Base-by-base conservation (phyloP, 805 yeast genomes). In the Saccharomycopsis malanga region DNA sequence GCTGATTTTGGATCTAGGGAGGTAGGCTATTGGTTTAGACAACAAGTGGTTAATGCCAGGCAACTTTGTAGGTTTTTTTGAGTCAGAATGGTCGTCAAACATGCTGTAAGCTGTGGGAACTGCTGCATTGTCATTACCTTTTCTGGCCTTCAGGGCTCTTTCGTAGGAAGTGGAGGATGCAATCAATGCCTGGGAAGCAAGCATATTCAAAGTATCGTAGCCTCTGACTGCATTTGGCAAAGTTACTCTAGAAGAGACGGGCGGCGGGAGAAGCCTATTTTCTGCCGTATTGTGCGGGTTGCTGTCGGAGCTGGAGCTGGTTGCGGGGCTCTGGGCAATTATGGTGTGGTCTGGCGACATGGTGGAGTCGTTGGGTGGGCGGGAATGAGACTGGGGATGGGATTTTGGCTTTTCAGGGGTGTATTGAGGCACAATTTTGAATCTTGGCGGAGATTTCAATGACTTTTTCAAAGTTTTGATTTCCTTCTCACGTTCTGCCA, bases 141-240 rank as follows among this genome's bases (percentile, higher is more conserved):
- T 36, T 38, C 49, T n/a, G 12, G 36, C 20, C 46, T 44, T 48
- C 15, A 18, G 41, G 10, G 39, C 45, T 27, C 53, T 18, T 37
- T 50, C 53, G 22, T 50, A 50, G 5, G 53, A 46, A 12, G 42
- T 29, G n/a, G 46, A 24, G 20, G 54, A 39, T 30, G 45, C 42
- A 30, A 49, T 22, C 12, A 49, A 17, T 14, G 55, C 55, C 36
- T 49, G 53, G 5, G 51, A 46, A 17, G 55, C 55, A 10, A 52
- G 36, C 55, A 52, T 52, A 22, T 49, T 50, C 15, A 52, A 39
- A 2, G 55, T 49, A 35, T 52, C 53, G 21, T 30, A 49, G 2
- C 41, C 36, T 20, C 43, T 50, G 14, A 38, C n/a, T 25, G 25
- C 35, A 17, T 24, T 25, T 20, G 43, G 21, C 7, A 23, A 15